Evolutionary conservation across 2,329 filamentous ascomycete genomes (phyloP), one percentile per base, ranked within the genome.

Genomic region (Chrysoporthe austroafricana): DNA sequence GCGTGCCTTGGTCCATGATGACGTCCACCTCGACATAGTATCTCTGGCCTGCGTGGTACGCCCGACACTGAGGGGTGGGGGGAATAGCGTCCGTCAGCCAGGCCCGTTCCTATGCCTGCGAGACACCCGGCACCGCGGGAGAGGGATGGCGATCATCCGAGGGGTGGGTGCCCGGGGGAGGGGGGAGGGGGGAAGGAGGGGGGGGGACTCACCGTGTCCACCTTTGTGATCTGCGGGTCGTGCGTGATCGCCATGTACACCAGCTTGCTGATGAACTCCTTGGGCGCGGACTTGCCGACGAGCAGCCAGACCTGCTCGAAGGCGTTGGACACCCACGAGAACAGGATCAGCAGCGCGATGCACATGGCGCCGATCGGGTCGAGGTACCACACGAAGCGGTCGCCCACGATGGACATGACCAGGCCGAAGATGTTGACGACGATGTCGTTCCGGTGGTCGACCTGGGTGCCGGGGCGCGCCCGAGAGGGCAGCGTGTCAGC

Each of bases 11-110:
- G 72, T 87, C 83, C 80, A 89, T 86, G 62, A 89, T 82, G 63
- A 89, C 82, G 72, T 89, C 87, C 4, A 89, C 83, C 71, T 89
- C 87, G 21, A 88, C 87, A 71, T 88, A 89, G 71, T 88, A 86
- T 50, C 84, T 82, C 70, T 88, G 85, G 0, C 87, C 87, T 0
- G 86, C 85, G 72, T 89, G 86, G 73, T 89, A 89, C 4, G 86
- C 87, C 65, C 84, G 83, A 75, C 84, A 86, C 77, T 80, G 59
- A 32, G 34, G 46, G 46, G 26, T 26, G 26, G 34, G 57, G 32
- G n/a, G 21, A 21, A 52, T 5, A 21, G 26, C 52, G 44, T n/a
- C 6, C 9, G 44, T 46, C 44, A 46, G 44, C 44, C 36, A 39
- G 36, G 36, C 26, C 26, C 26, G 26, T 26, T 26, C 26, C 0